Conservation (phyloP, 2,329 filamentous ascomycete species). For the Ophiostoma angusticollis region DNA sequence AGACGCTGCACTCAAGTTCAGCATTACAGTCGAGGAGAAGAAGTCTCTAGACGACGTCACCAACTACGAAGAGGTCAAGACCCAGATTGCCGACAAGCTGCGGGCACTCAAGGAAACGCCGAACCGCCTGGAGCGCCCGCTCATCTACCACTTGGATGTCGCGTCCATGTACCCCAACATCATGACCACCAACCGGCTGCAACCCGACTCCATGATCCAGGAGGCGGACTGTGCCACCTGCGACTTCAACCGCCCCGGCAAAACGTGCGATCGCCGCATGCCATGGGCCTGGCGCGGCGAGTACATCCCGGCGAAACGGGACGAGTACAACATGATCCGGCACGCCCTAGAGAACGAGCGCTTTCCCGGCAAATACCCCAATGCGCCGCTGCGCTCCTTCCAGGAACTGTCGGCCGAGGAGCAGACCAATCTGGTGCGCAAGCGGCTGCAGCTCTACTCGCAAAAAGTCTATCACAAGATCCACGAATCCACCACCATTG, state of each 20-base stretch:
- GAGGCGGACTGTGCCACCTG: conserved; percentile 95
- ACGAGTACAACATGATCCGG: conserved; percentile 99
- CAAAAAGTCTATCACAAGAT: conserved; percentile 99
- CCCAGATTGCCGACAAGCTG: conserved; percentile 63
- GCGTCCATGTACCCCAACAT: conserved; percentile 99
- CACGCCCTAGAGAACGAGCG: conserved; percentile 82
- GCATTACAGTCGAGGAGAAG: conserved; percentile 71
- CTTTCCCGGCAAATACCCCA: conserved; percentile 70
- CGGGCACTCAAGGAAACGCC: conserved; percentile 66
- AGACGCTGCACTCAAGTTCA: conserved; percentile 80
- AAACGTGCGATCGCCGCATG: conserved; percentile 87
- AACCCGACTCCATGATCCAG: conserved; percentile 97
- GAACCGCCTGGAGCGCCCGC: conserved; percentile 69
- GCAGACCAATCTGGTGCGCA: conserved; percentile 67
- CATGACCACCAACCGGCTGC: conserved; percentile 96
- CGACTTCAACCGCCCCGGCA: conserved; percentile 94
- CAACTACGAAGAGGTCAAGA: conserved; percentile 75
- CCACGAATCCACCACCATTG: conserved; percentile 82
- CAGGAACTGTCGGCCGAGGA: conserved; percentile 72
- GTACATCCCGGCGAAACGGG: conserved; percentile 86
- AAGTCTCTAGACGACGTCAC: conserved; percentile 66
- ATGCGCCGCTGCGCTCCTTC: conserved; percentile 59
- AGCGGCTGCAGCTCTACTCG: conserved; percentile 81
- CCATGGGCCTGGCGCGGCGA: conserved; percentile 99
- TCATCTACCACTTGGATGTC: conserved; percentile 97